phyloP scores from a whole-genome alignment of 2,329 filamentous ascomycete species.

The Talaromyces islandicus region DNA sequence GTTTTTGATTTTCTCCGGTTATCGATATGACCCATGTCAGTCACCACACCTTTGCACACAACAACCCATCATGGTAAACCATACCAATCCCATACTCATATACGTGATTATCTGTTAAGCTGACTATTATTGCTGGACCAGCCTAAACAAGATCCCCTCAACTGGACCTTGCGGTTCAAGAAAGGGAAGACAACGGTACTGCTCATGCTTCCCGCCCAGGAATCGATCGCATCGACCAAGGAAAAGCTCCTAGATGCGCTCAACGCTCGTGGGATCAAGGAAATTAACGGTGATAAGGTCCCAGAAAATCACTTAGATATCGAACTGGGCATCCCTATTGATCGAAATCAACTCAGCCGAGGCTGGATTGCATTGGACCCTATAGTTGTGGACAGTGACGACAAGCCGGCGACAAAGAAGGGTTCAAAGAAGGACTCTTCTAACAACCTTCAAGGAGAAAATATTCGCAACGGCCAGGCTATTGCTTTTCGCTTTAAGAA shows the following conservation, averaged over 20 bases:
- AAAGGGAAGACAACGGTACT: conserved; percentile 66
- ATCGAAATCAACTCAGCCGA: conserved; percentile 43
- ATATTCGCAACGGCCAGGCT: conserved; percentile 23
- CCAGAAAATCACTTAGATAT: conserved; percentile 38
- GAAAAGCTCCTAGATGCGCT: conserved; percentile 55
- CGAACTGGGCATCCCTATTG: conserved; percentile 42
- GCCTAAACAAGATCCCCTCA: conserved; percentile 36
- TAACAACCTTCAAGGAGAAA: conserved; percentile 20
- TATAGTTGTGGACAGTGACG: conserved; percentile 21
- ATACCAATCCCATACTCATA: background rate
- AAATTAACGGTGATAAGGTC: conserved; percentile 32
- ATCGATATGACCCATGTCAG: background rate
- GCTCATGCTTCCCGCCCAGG: conserved; percentile 56
- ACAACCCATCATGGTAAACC: conserved; percentile 12
- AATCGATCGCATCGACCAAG: conserved; percentile 53
- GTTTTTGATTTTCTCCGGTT: background rate
- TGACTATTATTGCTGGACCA: conserved; percentile 5
- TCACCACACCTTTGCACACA: background rate
- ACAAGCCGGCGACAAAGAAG: conserved; percentile 7
- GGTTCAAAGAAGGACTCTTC: conserved; percentile 17
- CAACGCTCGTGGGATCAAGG: conserved; percentile 33
- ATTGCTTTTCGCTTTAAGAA: conserved; percentile 32
- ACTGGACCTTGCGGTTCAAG: conserved; percentile 65
- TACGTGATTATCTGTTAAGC: background rate
- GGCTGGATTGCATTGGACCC: conserved; percentile 44